These are phyloP conservation scores for Blastobotrys raffinosifermentans DNA, from an alignment of 1,139 yeast species.

Conservation along the genomic window DNA sequence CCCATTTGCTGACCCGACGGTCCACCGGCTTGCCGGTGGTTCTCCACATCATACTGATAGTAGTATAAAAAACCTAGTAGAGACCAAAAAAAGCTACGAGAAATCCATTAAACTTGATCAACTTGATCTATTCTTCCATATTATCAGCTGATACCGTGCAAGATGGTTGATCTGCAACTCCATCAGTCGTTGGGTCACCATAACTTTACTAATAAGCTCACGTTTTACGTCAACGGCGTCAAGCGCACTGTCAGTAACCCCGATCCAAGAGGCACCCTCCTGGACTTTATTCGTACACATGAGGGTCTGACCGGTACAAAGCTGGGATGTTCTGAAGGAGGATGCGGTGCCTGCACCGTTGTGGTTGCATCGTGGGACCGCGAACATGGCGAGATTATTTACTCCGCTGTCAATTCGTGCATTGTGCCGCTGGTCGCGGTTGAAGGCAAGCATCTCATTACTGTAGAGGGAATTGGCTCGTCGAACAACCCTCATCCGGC, in stretches of 20 bases:
- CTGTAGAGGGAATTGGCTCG: constrained; percentile 42
- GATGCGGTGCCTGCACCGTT: constrained; percentile 45
- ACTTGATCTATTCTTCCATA: too few relatives aligned
- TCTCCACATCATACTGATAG: too few relatives aligned
- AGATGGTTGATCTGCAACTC: constrained; percentile 9
- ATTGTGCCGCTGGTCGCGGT: constrained; percentile 40
- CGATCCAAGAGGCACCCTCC: constrained; percentile 38
- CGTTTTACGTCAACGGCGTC: constrained; percentile 38
- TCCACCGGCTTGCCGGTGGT: too few relatives aligned
- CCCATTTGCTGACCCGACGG: too few relatives aligned
- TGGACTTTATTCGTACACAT: constrained; percentile 36
- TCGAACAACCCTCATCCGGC: constrained; percentile 39
- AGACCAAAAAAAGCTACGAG: too few relatives aligned
- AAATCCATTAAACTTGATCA: too few relatives aligned
- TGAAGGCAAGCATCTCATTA: constrained; percentile 41
- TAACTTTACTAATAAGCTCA: constrained; percentile 21
- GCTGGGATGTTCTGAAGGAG: constrained; percentile 45
- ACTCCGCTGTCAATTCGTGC: constrained; percentile 41
- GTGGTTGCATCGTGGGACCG: constrained; percentile 34
- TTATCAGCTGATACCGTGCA: too few relatives aligned
- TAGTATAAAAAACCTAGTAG: too few relatives aligned
- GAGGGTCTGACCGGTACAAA: constrained; percentile 40
- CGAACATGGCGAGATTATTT: constrained; percentile 25
- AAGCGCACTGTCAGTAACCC: constrained; percentile 34
- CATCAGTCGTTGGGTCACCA: constrained; percentile 12